Evolutionary conservation across 2,329 filamentous ascomycete species (phyloP).

Genomic region (Pseudocercospora fijiensis): DNA sequence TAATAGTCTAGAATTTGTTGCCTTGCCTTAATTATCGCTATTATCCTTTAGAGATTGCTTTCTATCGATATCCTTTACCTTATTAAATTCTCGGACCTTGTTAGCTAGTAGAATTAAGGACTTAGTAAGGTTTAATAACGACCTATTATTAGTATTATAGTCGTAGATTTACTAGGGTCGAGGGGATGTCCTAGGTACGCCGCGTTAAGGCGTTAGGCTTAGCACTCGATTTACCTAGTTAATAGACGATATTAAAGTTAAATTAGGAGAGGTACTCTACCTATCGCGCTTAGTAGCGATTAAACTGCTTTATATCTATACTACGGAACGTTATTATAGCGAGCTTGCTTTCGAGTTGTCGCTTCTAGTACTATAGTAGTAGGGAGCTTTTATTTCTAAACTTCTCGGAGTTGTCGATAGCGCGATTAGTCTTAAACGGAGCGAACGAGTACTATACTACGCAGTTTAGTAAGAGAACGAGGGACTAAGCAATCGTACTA

Average conservation of each 20-base stretch:
- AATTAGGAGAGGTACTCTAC: conserved; percentile 21
- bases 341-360: neutral
- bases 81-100: no score
- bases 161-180: neutral
- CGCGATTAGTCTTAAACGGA: neutral
- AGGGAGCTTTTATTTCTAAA: neutral
- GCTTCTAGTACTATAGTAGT: neutral
- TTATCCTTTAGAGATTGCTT: no score
- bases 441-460: no score
- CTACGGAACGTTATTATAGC: neutral
- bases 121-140: neutral
- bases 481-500: no score
- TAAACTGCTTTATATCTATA: conserved; percentile 29
- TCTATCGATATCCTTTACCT: no score
- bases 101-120: neutral
- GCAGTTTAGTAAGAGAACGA: no score
- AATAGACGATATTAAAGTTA: neutral
- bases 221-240: conserved; percentile 14
- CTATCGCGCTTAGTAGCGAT: conserved; percentile 34
- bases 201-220: neutral
- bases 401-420: neutral
- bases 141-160: conserved; percentile 9
- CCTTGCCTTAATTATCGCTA: no score
- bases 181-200: neutral
- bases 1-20: no score